These are phyloP conservation scores for Pythium aquatile DNA, from an alignment of 352 stramenopile genomes.

Conservation along the genomic window DNA sequence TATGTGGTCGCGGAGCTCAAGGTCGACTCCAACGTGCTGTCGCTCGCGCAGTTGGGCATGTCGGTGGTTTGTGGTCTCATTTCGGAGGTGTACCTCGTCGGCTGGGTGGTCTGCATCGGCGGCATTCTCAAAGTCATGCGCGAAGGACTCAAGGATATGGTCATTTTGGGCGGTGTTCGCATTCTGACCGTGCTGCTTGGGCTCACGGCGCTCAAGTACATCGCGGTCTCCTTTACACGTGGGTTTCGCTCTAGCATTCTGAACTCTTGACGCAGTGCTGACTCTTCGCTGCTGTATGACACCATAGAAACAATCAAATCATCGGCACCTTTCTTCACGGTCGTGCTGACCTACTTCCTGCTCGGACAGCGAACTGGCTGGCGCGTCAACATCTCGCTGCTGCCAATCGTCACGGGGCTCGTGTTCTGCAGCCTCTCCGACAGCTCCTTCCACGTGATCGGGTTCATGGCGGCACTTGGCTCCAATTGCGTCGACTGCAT, in stretches of 20 bases:
- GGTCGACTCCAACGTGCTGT: slow-evolving; percentile 78
- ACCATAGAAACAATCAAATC: slow-evolving; percentile 90
- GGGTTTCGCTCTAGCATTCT: slow-evolving; percentile 15
- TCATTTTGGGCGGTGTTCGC: slow-evolving; percentile 75
- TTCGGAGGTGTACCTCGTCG: slow-evolving; percentile 73
- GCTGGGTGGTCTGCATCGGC: slow-evolving; percentile 55
- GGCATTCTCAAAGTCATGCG: slow-evolving; percentile 47
- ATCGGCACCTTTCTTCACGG: slow-evolving; percentile 90
- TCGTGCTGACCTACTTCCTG: slow-evolving; percentile 83
- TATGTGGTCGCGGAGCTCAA: slow-evolving; percentile 75
- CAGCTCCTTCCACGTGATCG: slow-evolving; percentile 84
- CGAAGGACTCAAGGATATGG: slow-evolving; percentile 80
- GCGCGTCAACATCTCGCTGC: slow-evolving; percentile 81
- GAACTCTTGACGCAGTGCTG: background rate
- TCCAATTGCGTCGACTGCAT: slow-evolving; percentile 92
- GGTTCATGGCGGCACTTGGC: slow-evolving; percentile 85
- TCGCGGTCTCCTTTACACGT: slow-evolving; percentile 90
- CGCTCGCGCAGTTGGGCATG: slow-evolving; percentile 73
- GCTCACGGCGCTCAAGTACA: slow-evolving; percentile 90
- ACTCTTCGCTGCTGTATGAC: background rate
- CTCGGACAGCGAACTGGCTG: slow-evolving; percentile 80
- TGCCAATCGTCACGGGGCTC: slow-evolving; percentile 84
- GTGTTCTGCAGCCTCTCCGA: slow-evolving; percentile 87
- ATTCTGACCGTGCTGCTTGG: slow-evolving; percentile 88
- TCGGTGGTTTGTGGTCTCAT: slow-evolving; percentile 68